Conservation (phyloP, 2,329 filamentous ascomycete genomes). For the Verticillium klebahnii region DNA sequence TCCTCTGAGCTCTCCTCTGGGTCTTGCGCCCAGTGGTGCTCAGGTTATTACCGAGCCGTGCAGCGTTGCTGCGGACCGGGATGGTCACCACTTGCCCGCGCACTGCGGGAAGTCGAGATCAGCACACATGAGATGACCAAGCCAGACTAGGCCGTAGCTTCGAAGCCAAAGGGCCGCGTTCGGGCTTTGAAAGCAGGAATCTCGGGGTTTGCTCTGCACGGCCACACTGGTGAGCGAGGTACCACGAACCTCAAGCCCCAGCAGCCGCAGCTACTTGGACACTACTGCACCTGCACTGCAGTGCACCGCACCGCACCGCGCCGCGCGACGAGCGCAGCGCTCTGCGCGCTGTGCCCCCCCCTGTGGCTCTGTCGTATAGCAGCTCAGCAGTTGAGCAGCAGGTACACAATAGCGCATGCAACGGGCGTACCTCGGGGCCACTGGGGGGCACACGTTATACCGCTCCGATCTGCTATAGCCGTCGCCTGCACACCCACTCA, state of each 20-base stretch:
- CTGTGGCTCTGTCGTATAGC: neutral
- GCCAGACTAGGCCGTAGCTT: neutral
- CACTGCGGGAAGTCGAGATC: neutral
- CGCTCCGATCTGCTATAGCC: neutral
- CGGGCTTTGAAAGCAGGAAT: neutral
- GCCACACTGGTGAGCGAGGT: neutral
- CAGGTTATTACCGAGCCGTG: neutral
- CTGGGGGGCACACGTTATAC: neutral
- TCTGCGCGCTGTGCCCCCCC: no score
- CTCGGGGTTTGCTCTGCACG: neutral
- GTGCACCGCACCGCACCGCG: neutral
- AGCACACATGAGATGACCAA: neutral
- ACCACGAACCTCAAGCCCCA: neutral
- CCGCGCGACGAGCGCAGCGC: no score
- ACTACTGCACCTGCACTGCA: neutral
- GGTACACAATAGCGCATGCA: neutral
- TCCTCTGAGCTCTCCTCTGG: neutral
- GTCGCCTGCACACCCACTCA: neutral
- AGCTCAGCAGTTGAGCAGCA: neutral
- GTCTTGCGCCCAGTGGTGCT: neutral
- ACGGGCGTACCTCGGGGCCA: neutral
- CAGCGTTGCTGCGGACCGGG: no score
- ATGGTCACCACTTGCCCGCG: no score
- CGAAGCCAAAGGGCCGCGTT: neutral
- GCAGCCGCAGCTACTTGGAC: neutral